These are phyloP conservation scores for Chaetomium olivaceum DNA, from an alignment of 2,329 filamentous ascomycete genomes.

Conservation along the genomic window DNA sequence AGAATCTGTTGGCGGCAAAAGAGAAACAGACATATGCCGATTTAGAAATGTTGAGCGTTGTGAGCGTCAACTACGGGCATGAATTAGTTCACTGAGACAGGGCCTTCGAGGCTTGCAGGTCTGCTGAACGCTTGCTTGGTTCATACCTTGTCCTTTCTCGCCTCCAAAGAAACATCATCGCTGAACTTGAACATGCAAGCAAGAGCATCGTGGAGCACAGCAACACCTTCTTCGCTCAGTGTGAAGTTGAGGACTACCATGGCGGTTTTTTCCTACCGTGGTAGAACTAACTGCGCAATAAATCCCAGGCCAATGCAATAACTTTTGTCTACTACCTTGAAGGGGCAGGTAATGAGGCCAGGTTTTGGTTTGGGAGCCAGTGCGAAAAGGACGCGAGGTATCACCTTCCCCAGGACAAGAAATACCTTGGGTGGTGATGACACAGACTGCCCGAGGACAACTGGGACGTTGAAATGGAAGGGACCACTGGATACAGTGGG, in stretches of 20 bases:
- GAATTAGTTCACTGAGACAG: background rate
- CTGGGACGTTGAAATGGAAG: background rate
- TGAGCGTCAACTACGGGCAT: slow-evolving; percentile 63
- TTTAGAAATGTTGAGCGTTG: slow-evolving; percentile 76
- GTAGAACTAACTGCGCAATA: background rate
- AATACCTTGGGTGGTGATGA: background rate
- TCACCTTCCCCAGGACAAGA: background rate
- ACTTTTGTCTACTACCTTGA: background rate
- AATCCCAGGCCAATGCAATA: background rate
- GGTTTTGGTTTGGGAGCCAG: background rate
- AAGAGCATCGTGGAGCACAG: slow-evolving; percentile 70
- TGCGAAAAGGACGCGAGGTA: background rate
- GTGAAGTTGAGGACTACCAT: slow-evolving; percentile 72
- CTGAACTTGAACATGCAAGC: slow-evolving; percentile 77
- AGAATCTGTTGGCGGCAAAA: slow-evolving; percentile 68
- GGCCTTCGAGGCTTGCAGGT: no score
- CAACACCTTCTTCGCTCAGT: slow-evolving; percentile 70
- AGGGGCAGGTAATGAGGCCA: background rate
- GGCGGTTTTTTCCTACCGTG: background rate
- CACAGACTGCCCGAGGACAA: background rate
- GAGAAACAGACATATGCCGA: slow-evolving; percentile 75
- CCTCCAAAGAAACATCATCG: slow-evolving; percentile 75
- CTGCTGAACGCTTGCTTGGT: background rate
- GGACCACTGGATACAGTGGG: background rate
- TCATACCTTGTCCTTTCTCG: slow-evolving; percentile 64